Evolutionary conservation across 257 asterid genomes (phyloP).

Genomic region (Cruciata laevipes): DNA sequence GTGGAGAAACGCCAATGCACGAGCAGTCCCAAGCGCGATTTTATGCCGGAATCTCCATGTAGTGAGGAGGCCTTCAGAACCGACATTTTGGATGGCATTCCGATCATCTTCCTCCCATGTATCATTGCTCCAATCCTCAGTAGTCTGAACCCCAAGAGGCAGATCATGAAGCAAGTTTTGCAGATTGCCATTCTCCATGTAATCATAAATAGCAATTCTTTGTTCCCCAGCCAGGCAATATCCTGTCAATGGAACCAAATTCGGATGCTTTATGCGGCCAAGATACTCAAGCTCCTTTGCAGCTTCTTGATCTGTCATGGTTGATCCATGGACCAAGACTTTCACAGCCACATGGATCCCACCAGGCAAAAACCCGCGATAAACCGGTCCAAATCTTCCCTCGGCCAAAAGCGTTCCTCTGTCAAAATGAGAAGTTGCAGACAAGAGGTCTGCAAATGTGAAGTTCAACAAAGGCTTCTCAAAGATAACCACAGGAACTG

Average conservation of each 20-base stretch:
- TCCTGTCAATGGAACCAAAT: conserved; percentile 75
- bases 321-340: conserved; percentile 71
- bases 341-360: conserved; percentile 80
- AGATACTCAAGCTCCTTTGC: conserved; percentile 75
- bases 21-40: conserved; percentile 71
- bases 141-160: conserved; percentile 61
- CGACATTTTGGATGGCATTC: conserved; percentile 47
- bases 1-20: conserved; percentile 83
- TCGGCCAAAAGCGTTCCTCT: conserved; percentile 69
- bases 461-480: conserved; percentile 79
- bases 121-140: conserved; percentile 71
- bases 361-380: conserved; percentile 63
- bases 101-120: conserved; percentile 64
- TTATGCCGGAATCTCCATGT: conserved; percentile 72
- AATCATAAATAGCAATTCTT: conserved; percentile 76
- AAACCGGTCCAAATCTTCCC: conserved; percentile 81
- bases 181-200: conserved; percentile 82
- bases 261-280: conserved; percentile 75
- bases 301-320: conserved; percentile 73
- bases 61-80: conserved; percentile 51
- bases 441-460: conserved; percentile 68
- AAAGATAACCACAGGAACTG: conserved; percentile 63
- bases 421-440: conserved; percentile 77
- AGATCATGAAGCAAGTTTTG: conserved; percentile 71
- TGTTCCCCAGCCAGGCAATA: conserved; percentile 90